Base-by-base conservation (phyloP, 202 grass and related monocot genomes). In the Carex arenaria region DNA sequence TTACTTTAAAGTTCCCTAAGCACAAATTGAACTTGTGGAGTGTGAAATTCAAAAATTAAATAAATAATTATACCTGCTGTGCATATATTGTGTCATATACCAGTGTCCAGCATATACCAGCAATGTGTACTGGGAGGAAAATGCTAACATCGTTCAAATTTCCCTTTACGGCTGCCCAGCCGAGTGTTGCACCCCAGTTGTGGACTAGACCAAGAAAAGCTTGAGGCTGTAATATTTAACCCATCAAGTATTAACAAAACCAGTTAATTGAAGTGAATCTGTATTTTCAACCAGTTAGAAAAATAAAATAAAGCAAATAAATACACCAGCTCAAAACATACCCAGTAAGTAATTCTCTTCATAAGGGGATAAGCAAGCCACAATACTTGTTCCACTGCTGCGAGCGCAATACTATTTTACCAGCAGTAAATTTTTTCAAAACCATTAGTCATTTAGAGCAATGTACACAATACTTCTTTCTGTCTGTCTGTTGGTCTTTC, bases 21-120 rank as follows among this genome's bases (percentile, higher is more conserved):
- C n/a, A n/a, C n/a, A n/a, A n/a, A n/a, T n/a, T n/a, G n/a, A n/a
- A 31, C 13, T 83, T 67, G 20, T 53, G 49, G 34, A 83, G 23
- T 82, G 23, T 82, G 38, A 38, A 32, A 28, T 67, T 18, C 4
- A 4, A 28, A 49, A 18, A 67, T 22, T 4, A 67, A 51, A 52
- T 68, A 47, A 60, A 77, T 18, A 67, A 57, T 1, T 11, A 45
- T 28, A 90, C 88, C 81, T 77, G 81, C 81, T 90, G 88, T 53
- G 88, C 88, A 68, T 90, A 90, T 81, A 90, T 90, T 18, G 88
- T 90, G 68, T 90, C 88, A 19, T 90, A 90, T 61, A 90, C 67
- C 26, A 90, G 67, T 52, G 88, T 90, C 88, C 88, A 90, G 80
- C 55, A 90, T 72, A 90, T 78, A 63, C 88, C 84, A 67, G 81